These are phyloP conservation scores for Magnaporthiopsis rhizophila DNA, from an alignment of 2,329 filamentous ascomycete species.

Conservation along the genomic window DNA sequence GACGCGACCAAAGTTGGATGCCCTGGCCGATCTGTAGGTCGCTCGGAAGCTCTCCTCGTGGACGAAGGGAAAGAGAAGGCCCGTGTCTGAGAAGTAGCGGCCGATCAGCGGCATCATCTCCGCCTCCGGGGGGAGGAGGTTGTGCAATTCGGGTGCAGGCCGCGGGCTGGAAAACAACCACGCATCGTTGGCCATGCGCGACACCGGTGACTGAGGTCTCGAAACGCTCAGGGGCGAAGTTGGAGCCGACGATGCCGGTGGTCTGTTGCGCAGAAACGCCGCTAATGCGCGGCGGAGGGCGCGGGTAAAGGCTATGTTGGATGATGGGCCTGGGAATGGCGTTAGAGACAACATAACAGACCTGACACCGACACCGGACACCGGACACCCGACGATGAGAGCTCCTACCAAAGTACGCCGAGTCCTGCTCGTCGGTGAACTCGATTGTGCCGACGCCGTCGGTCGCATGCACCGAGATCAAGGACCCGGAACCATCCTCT, in stretches of 20 bases:
- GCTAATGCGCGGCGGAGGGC: conserved; percentile 14
- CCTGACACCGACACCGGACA: too few relatives aligned
- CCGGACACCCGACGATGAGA: too few relatives aligned
- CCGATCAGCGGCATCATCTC: conserved; percentile 12
- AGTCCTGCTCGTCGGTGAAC: conserved; percentile 16
- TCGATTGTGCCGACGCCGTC: conserved; percentile 18
- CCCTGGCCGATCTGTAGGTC: conserved; percentile 12
- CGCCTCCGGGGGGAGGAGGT: conserved; percentile 12
- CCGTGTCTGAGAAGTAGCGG: conserved; percentile 15
- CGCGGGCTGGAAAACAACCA: not conserved
- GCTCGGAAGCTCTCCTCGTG: conserved; percentile 13
- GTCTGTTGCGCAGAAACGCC: conserved; percentile 3
- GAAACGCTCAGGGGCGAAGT: not conserved
- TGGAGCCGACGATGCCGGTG: not conserved
- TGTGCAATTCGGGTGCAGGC: conserved; percentile 8
- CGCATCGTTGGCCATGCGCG: not conserved
- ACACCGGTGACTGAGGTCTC: not conserved
- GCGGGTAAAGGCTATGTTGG: conserved; percentile 19
- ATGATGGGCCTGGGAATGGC: conserved; percentile 13
- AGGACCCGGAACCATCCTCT: too few relatives aligned
- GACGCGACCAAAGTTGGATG: conserved; percentile 21
- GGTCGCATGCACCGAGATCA: conserved; percentile 9
- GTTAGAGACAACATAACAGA: not conserved
- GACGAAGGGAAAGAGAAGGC: conserved; percentile 16
- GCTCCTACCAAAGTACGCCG: conserved; percentile 15